Evolutionary conservation across 352 stramenopile species (phyloP), one percentile per base, ranked within the genome.

Genomic region (Pythium phragmiticola): DNA sequence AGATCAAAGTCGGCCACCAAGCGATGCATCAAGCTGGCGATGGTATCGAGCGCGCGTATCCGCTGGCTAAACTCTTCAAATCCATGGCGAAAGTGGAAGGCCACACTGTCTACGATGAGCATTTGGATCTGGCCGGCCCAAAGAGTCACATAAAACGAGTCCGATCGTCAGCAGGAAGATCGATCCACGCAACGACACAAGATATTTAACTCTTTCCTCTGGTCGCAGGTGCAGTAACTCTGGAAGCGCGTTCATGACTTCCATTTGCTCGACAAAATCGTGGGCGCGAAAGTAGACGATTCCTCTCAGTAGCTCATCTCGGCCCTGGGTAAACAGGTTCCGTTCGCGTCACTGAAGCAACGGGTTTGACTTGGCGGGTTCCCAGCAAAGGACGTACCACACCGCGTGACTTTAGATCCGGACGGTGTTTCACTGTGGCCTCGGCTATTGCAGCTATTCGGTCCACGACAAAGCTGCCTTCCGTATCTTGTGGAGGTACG

Each of bases 61-160:
- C 92, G 79, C 62, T 87, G 75, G 1, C 61, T 54, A 52, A 84
- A 94, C 42, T 96, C 74, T 55, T 93, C 81, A 51, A 90, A 93
- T 0, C 77, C 84, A 48, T 96, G 88, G 11, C 95, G 81, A 73
- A 97, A 97, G 69, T 98, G 95, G 77, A 98, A 98, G 14, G 95
- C 90, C 19, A 98, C 75, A 23, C 83, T 97, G 61, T 98, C 95
- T n/a, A 98, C 60, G 4, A 98, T 77, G 9, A 98, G 30, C 16
- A 98, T 65, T 50, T 90, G 88, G 47, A 97, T 86, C 68, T 95
- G 64, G 54, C 5, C 30, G 6, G 49, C 39, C 1, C 9, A 21
- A 46, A 46, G 0, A 17, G 14, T 9, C 11, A 46, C 39, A 46
- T 19, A 46, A 2, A 46, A 46, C 37, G 11, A 42, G 14, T 17